Percentiles rank a stretch among this genome's conserved stretches.
Evolutionary conservation across 192 early-diverging fungal species (phyloP).

Genomic region (Linnemannia zychae): DNA sequence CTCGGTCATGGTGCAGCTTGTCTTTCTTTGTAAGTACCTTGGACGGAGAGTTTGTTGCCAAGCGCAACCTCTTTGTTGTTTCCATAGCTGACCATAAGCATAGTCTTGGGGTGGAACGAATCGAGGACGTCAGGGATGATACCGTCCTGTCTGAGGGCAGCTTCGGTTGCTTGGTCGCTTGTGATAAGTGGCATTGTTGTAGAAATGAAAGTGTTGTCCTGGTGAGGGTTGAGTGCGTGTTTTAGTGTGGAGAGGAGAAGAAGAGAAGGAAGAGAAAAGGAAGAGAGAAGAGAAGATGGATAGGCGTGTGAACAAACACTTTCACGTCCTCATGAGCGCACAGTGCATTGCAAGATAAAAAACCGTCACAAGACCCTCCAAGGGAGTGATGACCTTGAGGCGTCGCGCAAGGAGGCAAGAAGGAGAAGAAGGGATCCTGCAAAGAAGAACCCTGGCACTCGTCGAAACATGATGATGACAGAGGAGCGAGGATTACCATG

Average conservation of each 20-base stretch:
- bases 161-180: constrained; percentile 48
- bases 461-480: too few relatives aligned
- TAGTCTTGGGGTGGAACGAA: constrained; percentile 27
- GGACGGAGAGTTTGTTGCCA: constrained; percentile 39
- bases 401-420: too few relatives aligned
- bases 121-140: constrained; percentile 62
- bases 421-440: not conserved
- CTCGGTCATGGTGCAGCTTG: not conserved
- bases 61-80: constrained; percentile 35
- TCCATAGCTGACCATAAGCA: constrained; percentile 38
- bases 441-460: not conserved
- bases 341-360: too few relatives aligned
- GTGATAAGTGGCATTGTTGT: constrained; percentile 64
- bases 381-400: too few relatives aligned
- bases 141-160: constrained; percentile 50
- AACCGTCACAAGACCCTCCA: too few relatives aligned
- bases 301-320: not conserved
- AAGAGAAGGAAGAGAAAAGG: not conserved
- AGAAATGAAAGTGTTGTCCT: not conserved
- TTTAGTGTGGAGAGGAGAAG: not conserved
- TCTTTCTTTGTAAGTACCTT: constrained; percentile 20
- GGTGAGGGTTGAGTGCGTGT: not conserved
- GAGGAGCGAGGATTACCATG: too few relatives aligned
- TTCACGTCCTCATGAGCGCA: not conserved
- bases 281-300: not conserved